Evolutionary conservation across 2,329 filamentous ascomycete species (phyloP).

Genomic region (Fusarium nelsonii): DNA sequence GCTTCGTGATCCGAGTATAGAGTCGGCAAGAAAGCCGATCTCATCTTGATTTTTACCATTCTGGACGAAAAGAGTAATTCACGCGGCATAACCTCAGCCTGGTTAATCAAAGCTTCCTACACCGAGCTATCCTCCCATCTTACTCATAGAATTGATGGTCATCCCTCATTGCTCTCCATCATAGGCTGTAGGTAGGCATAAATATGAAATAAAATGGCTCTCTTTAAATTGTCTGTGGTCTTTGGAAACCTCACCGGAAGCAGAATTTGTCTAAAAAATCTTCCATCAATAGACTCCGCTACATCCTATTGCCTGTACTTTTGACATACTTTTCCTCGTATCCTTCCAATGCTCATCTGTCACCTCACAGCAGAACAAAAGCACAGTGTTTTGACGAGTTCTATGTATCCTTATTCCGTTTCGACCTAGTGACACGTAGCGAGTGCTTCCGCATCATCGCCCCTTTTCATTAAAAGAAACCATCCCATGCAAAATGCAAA

Average conservation of each 20-base stretch:
- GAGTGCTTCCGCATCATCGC: slow-evolving; percentile 53
- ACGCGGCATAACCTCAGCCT: neutral
- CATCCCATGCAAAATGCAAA: slow-evolving; percentile 54
- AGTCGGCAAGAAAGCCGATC: slow-evolving; percentile 16
- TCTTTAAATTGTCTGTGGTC: neutral
- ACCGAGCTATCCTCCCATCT: neutral
- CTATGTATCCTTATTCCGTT: slow-evolving; percentile 51
- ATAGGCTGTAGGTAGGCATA: too few relatives aligned
- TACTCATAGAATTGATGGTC: neutral
- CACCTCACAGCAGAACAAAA: slow-evolving; percentile 35
- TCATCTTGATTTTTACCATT: neutral
- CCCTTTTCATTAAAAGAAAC: slow-evolving; percentile 53
- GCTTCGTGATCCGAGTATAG: neutral
- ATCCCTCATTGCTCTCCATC: neutral
- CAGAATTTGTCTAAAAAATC: slow-evolving; percentile 2
- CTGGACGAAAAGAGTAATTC: neutral
- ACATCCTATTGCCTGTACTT: slow-evolving; percentile 9
- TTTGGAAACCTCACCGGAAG: neutral
- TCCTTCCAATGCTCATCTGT: slow-evolving; percentile 2
- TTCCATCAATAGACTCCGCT: slow-evolving; percentile 19
- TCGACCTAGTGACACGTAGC: slow-evolving; percentile 52
- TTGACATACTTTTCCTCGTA: slow-evolving; percentile 10
- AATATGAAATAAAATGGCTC: neutral
- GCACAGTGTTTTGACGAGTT: slow-evolving; percentile 44
- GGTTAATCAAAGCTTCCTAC: neutral